phyloP scores from a whole-genome alignment of 257 asterid species.

The Solanum microdontum region DNA sequence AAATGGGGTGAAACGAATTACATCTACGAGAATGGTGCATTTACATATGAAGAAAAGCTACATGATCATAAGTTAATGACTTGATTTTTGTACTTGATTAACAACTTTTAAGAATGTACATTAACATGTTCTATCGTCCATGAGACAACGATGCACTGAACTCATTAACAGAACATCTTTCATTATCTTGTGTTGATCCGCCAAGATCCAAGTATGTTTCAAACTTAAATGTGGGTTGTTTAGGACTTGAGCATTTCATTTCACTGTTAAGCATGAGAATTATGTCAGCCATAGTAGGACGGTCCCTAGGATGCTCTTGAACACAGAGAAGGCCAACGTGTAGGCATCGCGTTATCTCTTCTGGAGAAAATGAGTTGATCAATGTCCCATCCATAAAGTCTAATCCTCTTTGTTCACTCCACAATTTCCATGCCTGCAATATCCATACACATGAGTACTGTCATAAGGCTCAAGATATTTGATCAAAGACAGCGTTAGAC shows the following conservation, averaged over 20 bases:
- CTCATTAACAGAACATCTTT: background rate
- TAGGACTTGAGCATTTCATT: slow-evolving; percentile 10
- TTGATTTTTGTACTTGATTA: background rate
- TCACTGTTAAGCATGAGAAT: slow-evolving; percentile 10
- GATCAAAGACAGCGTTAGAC: background rate
- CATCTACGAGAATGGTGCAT: background rate
- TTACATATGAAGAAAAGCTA: background rate
- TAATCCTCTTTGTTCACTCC: background rate
- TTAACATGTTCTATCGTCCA: background rate
- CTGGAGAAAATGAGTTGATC: background rate
- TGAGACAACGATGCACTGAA: background rate
- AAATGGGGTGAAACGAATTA: background rate
- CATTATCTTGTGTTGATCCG: background rate
- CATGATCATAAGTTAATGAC: background rate
- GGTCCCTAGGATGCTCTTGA: slow-evolving; percentile 1
- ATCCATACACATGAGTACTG: too few species aligned
- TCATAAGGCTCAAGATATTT: background rate
- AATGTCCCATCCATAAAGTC: background rate
- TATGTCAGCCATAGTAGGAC: slow-evolving; percentile 1
- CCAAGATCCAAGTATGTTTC: background rate
- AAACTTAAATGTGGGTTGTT: slow-evolving; percentile 5
- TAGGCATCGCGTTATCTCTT: slow-evolving; percentile 1
- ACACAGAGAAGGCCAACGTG: slow-evolving; percentile 3
- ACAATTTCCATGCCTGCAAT: slow-evolving; percentile 7
- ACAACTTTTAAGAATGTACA: background rate